Percentiles rank a stretch among this genome's conserved stretches.
Evolutionary conservation across 768 basidiomycete genomes (phyloP).

Genomic region (Boletus speciosus): DNA sequence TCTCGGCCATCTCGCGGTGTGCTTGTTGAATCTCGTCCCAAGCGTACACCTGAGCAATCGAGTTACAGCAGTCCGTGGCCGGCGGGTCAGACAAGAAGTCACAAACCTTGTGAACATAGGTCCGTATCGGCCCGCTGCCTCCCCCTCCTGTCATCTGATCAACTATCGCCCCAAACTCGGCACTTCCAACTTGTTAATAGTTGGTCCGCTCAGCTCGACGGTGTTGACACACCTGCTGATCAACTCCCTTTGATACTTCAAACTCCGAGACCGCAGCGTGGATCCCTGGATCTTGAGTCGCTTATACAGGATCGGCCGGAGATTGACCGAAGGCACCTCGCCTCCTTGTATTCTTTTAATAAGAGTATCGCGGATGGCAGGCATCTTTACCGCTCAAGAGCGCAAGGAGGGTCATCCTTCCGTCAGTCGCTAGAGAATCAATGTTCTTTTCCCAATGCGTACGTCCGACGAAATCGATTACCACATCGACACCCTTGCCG

Average conservation of each 20-base stretch:
- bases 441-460: conserved; percentile 75
- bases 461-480: conserved; percentile 82
- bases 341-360: conserved; percentile 41
- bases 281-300: conserved; percentile 86
- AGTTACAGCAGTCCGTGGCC: conserved; percentile 5
- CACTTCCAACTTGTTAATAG: conserved; percentile 1
- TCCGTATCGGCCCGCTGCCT: conserved; percentile 59
- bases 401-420: conserved; percentile 68
- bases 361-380: conserved; percentile 16
- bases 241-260: conserved; percentile 75
- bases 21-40: conserved; percentile 80
- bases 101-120: conserved; percentile 75
- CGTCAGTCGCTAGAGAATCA: conserved; percentile 64
- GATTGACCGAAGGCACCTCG: conserved; percentile 48
- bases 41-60: conserved; percentile 57
- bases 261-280: conserved; percentile 71
- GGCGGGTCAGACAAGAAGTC: conserved; percentile 12
- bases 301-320: conserved; percentile 73
- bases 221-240: conserved; percentile 46
- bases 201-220: neutral
- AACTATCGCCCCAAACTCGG: conserved; percentile 57
- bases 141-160: conserved; percentile 53
- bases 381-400: conserved; percentile 56
- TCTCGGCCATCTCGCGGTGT: conserved; percentile 80
- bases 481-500: conserved; percentile 72